phyloP scores from a whole-genome alignment of 129 eudicot species.

The Pittosporum tobira region DNA sequence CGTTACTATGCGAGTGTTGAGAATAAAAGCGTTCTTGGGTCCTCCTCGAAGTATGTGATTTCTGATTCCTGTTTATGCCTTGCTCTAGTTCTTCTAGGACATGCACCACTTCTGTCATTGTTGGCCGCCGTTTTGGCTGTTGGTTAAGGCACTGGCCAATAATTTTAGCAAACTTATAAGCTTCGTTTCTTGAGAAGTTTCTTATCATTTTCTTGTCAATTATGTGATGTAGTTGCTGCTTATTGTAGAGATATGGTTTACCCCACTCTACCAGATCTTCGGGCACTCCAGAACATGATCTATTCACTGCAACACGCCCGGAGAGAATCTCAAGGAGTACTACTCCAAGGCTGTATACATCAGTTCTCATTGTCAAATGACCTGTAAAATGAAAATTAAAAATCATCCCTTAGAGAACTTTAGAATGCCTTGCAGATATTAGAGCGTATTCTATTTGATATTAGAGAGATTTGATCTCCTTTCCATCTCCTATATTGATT shows the following conservation, averaged over 20 bases:
- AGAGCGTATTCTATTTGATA: not conserved
- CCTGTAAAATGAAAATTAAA: conserved; percentile 22
- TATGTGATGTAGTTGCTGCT: conserved; percentile 11
- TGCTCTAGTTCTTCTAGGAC: conserved; percentile 23
- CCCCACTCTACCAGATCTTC: conserved; percentile 35
- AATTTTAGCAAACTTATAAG: conserved; percentile 27
- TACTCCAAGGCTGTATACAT: conserved; percentile 45
- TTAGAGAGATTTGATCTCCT: too few relatives aligned
- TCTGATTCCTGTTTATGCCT: conserved; percentile 11
- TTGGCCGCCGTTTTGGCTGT: conserved; percentile 29
- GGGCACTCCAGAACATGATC: conserved; percentile 23
- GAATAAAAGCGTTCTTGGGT: not conserved
- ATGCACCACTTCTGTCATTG: conserved; percentile 28
- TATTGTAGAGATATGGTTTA: conserved; percentile 27
- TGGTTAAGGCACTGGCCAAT: conserved; percentile 24
- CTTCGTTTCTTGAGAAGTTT: conserved; percentile 20
- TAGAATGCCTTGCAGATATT: not conserved
- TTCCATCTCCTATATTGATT: too few relatives aligned
- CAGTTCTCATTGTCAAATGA: conserved; percentile 38
- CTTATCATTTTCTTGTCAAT: conserved; percentile 30
- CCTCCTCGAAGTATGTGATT: not conserved
- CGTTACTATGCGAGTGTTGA: not conserved
- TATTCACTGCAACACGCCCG: conserved; percentile 25
- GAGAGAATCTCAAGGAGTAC: conserved; percentile 43
- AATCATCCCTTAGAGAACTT: not conserved